Percentiles rank a stretch among this genome's conserved stretches.
Conservation (phyloP, 2,329 filamentous ascomycete genomes). For the Penicillium capsulatum region DNA sequence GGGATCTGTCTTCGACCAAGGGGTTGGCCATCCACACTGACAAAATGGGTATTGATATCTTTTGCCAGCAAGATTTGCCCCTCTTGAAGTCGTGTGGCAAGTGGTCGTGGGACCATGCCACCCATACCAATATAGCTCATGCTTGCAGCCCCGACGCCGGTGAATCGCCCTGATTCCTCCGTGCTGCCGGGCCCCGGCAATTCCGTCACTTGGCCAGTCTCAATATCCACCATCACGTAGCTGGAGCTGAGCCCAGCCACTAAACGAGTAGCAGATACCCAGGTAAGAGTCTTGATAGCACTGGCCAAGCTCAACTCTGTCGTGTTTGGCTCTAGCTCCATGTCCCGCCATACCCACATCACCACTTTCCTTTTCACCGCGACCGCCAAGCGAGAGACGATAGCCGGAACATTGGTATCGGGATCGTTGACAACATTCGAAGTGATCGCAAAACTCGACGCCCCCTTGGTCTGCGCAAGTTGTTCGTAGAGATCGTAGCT, state of each 20-base stretch:
- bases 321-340: constrained; percentile 71
- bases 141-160: constrained; percentile 73
- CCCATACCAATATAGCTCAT: constrained; percentile 98
- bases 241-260: constrained; percentile 88
- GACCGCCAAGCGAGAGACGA: constrained; percentile 86
- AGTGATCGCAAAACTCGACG: constrained; percentile 84
- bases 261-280: constrained; percentile 81
- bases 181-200: constrained; percentile 73
- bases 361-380: constrained; percentile 86
- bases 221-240: constrained; percentile 83
- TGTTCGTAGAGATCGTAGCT: constrained; percentile 78
- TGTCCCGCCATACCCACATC: constrained; percentile 94
- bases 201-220: constrained; percentile 68
- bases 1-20: constrained; percentile 84
- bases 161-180: constrained; percentile 70
- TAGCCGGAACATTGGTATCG: constrained; percentile 81
- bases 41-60: constrained; percentile 92
- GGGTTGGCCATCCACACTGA: constrained; percentile 76
- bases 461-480: constrained; percentile 78
- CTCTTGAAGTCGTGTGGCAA: constrained; percentile 76
- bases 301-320: constrained; percentile 75
- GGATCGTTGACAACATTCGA: constrained; percentile 92
- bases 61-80: constrained; percentile 91
- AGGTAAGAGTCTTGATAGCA: constrained; percentile 81
- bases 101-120: constrained; percentile 82